Evolutionary conservation across 495 filamentous ascomycete species (phyloP).

Genomic region (Diplogelasinospora grovesii): DNA sequence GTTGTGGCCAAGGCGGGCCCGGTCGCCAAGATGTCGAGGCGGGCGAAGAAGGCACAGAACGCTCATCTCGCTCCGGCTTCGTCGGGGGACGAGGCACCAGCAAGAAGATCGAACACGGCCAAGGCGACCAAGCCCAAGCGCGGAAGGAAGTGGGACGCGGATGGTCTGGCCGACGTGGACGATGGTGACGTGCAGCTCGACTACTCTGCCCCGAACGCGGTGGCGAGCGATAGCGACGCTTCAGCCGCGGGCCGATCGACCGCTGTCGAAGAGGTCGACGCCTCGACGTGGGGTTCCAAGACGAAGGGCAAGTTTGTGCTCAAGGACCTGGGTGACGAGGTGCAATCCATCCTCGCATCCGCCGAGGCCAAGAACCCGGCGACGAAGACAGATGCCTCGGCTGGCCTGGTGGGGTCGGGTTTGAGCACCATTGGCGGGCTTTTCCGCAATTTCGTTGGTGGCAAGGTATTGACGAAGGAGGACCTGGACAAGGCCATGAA

Average conservation of each 20-base stretch:
- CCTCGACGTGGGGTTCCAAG: slow-evolving; percentile 72
- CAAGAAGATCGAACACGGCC: slow-evolving; percentile 50
- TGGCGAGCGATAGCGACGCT: slow-evolving; percentile 47
- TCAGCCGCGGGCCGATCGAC: slow-evolving; percentile 37
- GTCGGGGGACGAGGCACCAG: slow-evolving; percentile 70
- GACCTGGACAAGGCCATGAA: slow-evolving; percentile 88
- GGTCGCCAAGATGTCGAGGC: slow-evolving; percentile 66
- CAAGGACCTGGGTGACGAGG: slow-evolving; percentile 87
- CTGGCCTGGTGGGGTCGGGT: slow-evolving; percentile 67
- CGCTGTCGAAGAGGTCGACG: slow-evolving; percentile 65
- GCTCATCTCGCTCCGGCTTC: slow-evolving; percentile 60
- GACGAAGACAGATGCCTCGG: slow-evolving; percentile 32
- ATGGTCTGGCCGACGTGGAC: slow-evolving; percentile 81
- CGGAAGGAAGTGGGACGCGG: slow-evolving; percentile 82
- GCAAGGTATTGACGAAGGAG: slow-evolving; percentile 78
- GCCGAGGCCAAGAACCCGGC: slow-evolving; percentile 55
- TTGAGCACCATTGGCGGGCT: slow-evolving; percentile 75
- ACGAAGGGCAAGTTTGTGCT: slow-evolving; percentile 92
- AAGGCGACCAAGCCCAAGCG: slow-evolving; percentile 64
- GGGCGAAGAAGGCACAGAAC: slow-evolving; percentile 68
- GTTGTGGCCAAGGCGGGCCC: slow-evolving; percentile 67
- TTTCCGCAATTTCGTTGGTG: slow-evolving; percentile 90
- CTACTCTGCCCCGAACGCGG: slow-evolving; percentile 59
- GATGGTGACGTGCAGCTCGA: slow-evolving; percentile 68
- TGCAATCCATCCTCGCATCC: slow-evolving; percentile 78